Percentiles rank a stretch among this genome's conserved stretches.
Evolutionary conservation across 192 early-diverging fungal genomes (phyloP).

Genomic region (Backusella tarrabulga): DNA sequence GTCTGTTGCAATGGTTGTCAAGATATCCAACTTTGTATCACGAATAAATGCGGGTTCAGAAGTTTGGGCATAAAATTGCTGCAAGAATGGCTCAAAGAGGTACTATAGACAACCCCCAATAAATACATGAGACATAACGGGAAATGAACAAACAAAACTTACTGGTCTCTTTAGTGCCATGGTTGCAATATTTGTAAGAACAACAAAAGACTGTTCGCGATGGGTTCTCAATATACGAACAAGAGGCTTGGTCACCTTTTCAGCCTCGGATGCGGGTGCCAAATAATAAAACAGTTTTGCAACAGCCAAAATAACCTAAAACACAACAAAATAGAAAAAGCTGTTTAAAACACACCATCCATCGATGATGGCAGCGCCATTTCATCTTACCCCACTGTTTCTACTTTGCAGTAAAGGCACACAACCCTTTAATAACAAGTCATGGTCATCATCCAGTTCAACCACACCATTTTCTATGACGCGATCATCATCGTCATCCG

Average conservation of each 20-base stretch:
- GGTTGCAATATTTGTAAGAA: slow-evolving; percentile 72
- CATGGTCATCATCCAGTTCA: slow-evolving; percentile 80
- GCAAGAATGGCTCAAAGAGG: slow-evolving; percentile 68
- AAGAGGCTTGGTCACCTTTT: slow-evolving; percentile 66
- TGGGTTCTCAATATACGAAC: slow-evolving; percentile 70
- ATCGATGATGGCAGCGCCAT: too few species aligned
- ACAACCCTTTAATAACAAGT: slow-evolving; percentile 64
- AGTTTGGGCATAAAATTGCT: slow-evolving; percentile 79
- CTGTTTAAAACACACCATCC: neutral
- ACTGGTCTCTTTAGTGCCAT: slow-evolving; percentile 69
- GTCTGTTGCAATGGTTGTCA: slow-evolving; percentile 67
- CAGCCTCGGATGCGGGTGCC: slow-evolving; percentile 53
- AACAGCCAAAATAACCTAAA: slow-evolving; percentile 66
- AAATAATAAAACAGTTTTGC: slow-evolving; percentile 69
- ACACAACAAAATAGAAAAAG: too few species aligned
- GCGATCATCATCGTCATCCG: slow-evolving; percentile 6
- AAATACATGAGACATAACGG: neutral
- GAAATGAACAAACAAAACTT: slow-evolving; percentile 7
- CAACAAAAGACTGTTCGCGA: slow-evolving; percentile 78
- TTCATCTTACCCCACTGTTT: slow-evolving; percentile 77
- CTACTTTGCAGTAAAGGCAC: slow-evolving; percentile 78
- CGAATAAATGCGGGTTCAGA: slow-evolving; percentile 78
- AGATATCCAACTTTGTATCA: slow-evolving; percentile 81
- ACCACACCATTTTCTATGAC: slow-evolving; percentile 14
- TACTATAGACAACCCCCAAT: slow-evolving; percentile 25